Evolutionary conservation across 352 stramenopile species (phyloP), one percentile per base, ranked within the genome.

Genomic region (Albugo candida): DNA sequence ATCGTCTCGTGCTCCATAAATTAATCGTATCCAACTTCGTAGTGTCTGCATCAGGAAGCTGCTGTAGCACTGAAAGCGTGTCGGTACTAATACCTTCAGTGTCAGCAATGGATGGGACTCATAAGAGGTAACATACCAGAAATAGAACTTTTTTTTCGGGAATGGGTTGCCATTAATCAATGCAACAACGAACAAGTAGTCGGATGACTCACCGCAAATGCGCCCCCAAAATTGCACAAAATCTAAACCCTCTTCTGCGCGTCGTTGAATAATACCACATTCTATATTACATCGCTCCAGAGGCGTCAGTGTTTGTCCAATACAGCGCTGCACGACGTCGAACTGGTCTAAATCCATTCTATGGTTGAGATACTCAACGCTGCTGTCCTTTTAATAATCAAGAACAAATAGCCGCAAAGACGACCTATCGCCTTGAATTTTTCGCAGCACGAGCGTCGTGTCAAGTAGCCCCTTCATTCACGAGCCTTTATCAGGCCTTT

Each of bases 111-210:
- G 36, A 24, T 43, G 38, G 3, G 13, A 53, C 38, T 17, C 19
- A 34, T 18, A 37, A 0, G 31, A 18, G 11, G 8, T 14, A 44
- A 46, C 39, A 24, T 58, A 83, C 72, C 70, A 88, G 35, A 85
- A 88, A 70, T 84, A 87, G 34, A 83, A 88, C 38, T 88, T 88
- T 51, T 85, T 88, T 52, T 66, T 79, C 13, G 70, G 72, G 35
- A 79, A 82, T 47, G 79, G 67, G 17, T 79, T 71, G n/a, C 51
- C 59, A 8, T 43, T 10, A 17, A 83, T 54, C 11, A 81, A 48
- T 5, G 63, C 75, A 19, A 83, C 70, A 1, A 61, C 67, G 49
- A 85, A 47, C 47, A 85, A 51, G 40, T 85, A 88, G 51, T 88
- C 71, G 34, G 66, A 55, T n/a, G 56, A 55, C 41, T 88, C 70